Evolutionary conservation across 768 basidiomycete species (phyloP), one percentile per base, ranked within the genome.

Genomic region (Phallus indusiatus): DNA sequence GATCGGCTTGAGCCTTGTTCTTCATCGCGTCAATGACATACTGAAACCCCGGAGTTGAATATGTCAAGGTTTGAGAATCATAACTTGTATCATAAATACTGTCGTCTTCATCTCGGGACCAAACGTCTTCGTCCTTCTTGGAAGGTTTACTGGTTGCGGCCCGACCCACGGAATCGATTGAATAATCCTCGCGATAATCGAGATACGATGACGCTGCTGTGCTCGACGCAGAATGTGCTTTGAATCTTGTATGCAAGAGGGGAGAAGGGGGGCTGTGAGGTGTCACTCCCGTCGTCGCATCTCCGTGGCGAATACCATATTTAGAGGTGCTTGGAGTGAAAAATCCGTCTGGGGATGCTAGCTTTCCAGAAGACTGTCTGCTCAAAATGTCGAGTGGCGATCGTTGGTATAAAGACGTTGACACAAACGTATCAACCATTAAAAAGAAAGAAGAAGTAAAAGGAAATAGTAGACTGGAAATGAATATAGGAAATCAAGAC

Each of bases 301-400:
- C 18, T 10, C 20, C 42, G 16, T 51, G 22, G 14, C 22, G 57
- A 51, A 48, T 7, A 7, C 2, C 42, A 22, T 28, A 55, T n/a
- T 18, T 28, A 24, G 36, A 21, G 56, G 47, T 2, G 49, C 35
- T 42, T 59, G 49, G 20, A 36, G 50, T 5, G 5, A 48, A 33
- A 28, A 9, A 24, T 7, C 11, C n/a, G 10, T 16, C 20, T 21
- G 48, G 24, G 67, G 66, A 63, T 73, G 75, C 66, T 70, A 76
- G 2, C 42, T 42, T 42, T n/a, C 42, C 42, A 63, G 73, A 73
- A 22, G 85, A 84, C 56, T 73, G 72, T 59, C 79, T 76, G 56
- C 79, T 80, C 52, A 87, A 77, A 2, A 77, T 72, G 46, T 82
- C 78, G 46, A 86, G 74, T 7, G 85, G 85, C 1, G 86, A 87